Evolutionary conservation across 805 yeast species (phyloP).

Genomic region (Jamesozyma jinghongensis): DNA sequence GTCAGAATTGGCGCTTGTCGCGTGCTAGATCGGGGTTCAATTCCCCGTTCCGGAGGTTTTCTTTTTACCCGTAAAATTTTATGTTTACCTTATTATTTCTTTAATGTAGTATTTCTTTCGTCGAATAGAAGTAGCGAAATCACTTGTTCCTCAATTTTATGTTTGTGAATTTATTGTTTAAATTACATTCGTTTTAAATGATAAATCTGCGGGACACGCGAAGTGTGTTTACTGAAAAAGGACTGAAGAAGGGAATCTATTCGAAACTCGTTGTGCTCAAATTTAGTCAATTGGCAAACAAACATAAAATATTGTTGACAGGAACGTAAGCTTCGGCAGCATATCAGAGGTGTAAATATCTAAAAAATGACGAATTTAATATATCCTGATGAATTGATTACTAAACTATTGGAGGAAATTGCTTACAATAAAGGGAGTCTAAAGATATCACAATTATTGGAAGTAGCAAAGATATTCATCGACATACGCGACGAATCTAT

Average conservation of each 20-base stretch:
- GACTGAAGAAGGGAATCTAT: background rate
- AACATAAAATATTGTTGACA: background rate
- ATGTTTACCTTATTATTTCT: background rate
- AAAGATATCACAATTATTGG: constrained; percentile 13
- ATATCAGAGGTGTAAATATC: background rate
- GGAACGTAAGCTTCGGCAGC: too few relatives aligned
- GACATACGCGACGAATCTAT: constrained; percentile 7
- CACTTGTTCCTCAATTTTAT: too few relatives aligned
- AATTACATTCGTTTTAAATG: too few relatives aligned
- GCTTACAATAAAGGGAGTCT: constrained; percentile 26
- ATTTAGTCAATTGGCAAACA: background rate
- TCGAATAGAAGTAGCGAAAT: too few relatives aligned
- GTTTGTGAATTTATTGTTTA: too few relatives aligned
- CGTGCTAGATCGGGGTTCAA: constrained; percentile 7
- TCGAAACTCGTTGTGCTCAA: background rate
- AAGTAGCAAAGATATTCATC: constrained; percentile 5
- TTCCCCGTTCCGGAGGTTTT: constrained; percentile 6
- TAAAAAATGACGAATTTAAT: constrained; percentile 3
- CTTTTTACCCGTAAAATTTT: background rate
- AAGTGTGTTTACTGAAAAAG: background rate
- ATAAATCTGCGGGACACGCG: background rate
- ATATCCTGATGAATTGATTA: constrained; percentile 28
- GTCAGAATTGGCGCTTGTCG: constrained; percentile 7
- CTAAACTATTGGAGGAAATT: constrained; percentile 20
- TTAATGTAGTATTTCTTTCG: background rate